phyloP scores from a whole-genome alignment of 208 protist genomes.

The Acanthamoeba culbertsoni region DNA sequence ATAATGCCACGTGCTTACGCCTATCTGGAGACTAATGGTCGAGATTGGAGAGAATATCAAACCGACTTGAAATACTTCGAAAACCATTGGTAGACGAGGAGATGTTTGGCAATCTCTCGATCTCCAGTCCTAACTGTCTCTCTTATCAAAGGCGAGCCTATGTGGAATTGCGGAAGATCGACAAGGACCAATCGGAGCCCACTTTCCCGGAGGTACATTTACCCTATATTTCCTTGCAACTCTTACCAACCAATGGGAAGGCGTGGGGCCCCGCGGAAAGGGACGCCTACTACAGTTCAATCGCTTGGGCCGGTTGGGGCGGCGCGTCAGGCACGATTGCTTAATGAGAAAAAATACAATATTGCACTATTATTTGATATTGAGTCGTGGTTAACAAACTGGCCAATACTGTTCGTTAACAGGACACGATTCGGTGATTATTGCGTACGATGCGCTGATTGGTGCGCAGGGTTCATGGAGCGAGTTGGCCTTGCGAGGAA shows the following conservation, averaged over 20 bases:
- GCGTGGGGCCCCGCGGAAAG: neutral
- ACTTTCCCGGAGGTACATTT: neutral
- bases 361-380: neutral
- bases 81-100: neutral
- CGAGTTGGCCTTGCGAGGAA: conserved; percentile 56
- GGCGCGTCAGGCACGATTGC: neutral
- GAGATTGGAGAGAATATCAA: neutral
- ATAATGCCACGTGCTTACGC: conserved; percentile 26
- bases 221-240: too few relatives aligned
- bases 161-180: conserved; percentile 21
- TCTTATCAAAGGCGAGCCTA: conserved; percentile 33
- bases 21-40: conserved; percentile 35
- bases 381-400: neutral
- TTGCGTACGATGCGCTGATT: conserved; percentile 69
- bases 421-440: conserved; percentile 64
- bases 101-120: neutral
- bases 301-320: conserved; percentile 66
- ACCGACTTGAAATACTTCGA: neutral
- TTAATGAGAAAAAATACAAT: neutral
- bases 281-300: conserved; percentile 34
- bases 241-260: neutral
- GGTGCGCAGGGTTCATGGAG: neutral
- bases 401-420: neutral
- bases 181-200: neutral
- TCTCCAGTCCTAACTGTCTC: too few relatives aligned